Percentiles rank a stretch among this genome's conserved stretches.
phyloP scores from a whole-genome alignment of 768 basidiomycete genomes.

The Xerocomellus chrysenteron region DNA sequence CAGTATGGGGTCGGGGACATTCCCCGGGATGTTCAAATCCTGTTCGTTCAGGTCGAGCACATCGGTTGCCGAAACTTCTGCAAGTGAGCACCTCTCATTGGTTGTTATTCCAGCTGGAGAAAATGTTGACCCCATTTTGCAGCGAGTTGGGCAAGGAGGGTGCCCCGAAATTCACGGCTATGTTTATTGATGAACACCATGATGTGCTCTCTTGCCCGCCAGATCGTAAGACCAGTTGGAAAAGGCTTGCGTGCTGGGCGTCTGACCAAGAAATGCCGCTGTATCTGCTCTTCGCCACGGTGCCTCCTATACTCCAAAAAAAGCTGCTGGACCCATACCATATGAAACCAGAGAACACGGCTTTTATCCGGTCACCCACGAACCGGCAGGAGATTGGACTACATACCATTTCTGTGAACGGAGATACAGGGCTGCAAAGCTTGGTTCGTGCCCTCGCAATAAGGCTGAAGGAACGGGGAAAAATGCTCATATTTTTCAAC shows the following conservation, averaged over 20 bases:
- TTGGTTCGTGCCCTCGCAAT: neutral
- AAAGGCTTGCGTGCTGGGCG: slow-evolving; percentile 1
- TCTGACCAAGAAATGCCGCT: neutral
- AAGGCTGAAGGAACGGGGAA: neutral
- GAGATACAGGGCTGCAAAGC: neutral
- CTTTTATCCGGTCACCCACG: neutral
- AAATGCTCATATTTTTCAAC: neutral
- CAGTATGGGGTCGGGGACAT: neutral
- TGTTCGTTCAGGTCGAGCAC: slow-evolving; percentile 2
- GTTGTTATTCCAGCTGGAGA: neutral
- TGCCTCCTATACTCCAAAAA: neutral
- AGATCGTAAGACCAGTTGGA: neutral
- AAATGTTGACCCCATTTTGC: neutral
- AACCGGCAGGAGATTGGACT: slow-evolving; percentile 1
- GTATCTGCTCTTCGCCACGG: neutral
- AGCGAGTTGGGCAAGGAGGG: neutral
- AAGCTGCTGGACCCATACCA: neutral
- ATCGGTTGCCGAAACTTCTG: neutral
- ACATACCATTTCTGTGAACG: neutral
- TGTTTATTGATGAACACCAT: neutral
- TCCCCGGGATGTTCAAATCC: neutral
- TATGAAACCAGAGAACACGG: neutral
- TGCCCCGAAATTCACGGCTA: neutral
- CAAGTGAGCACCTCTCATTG: neutral
- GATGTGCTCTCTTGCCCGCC: neutral